Evolutionary conservation across 2,329 filamentous ascomycete species (phyloP).

Genomic region (Claviceps purpurea): DNA sequence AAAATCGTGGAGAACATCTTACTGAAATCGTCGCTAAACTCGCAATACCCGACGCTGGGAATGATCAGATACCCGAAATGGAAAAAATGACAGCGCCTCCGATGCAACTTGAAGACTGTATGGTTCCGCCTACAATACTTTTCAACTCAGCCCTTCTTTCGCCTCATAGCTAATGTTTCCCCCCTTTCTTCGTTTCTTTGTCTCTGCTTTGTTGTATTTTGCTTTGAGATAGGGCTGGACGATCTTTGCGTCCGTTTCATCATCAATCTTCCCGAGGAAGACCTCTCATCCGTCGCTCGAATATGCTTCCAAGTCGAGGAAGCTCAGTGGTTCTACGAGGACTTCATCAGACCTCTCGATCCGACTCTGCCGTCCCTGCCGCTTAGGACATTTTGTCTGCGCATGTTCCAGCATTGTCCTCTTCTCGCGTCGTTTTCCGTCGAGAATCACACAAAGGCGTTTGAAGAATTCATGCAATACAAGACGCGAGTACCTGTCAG

Average conservation of each 20-base stretch:
- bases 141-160: background rate
- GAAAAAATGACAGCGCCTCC: constrained; percentile 60
- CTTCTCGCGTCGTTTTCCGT: constrained; percentile 69
- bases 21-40: background rate
- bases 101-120: constrained; percentile 86
- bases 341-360: constrained; percentile 89
- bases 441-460: constrained; percentile 67
- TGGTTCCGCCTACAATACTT: constrained; percentile 14
- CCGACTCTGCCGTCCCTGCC: constrained; percentile 73
- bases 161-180: constrained; percentile 11
- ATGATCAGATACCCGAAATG: constrained; percentile 12
- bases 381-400: constrained; percentile 71
- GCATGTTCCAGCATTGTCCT: constrained; percentile 90
- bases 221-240: constrained; percentile 60
- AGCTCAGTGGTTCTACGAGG: constrained; percentile 99
- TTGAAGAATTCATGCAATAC: constrained; percentile 85
- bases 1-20: constrained; percentile 17
- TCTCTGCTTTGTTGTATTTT: background rate
- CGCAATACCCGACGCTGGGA: background rate
- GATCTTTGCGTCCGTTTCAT: constrained; percentile 97
- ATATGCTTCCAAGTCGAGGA: constrained; percentile 99
- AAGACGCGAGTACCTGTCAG: constrained; percentile 90
- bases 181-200: background rate
- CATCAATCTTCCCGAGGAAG: constrained; percentile 86
- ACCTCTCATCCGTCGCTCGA: constrained; percentile 77